phyloP scores from a whole-genome alignment of 176 grass and related monocot species.

The Urochloa ruziziensis region DNA sequence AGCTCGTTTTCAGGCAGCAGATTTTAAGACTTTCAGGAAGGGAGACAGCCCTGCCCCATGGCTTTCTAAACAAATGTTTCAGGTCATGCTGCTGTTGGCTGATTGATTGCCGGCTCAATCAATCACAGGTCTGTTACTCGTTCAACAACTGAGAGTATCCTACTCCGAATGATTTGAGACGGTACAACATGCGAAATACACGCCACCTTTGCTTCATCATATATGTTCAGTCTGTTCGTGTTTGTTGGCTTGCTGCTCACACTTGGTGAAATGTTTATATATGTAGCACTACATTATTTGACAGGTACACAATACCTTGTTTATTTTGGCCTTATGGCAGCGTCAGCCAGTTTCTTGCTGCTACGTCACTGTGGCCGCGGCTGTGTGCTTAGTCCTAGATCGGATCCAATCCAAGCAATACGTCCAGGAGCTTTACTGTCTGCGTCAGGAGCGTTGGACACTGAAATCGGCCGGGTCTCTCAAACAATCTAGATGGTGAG shows the following conservation, averaged over 20 bases:
- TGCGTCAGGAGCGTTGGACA: too few species aligned
- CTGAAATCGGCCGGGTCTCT: too few species aligned
- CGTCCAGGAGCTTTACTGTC: too few species aligned
- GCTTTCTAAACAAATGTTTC: neutral
- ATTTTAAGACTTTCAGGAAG: neutral
- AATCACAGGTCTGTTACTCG: neutral
- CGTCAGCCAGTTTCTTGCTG: too few species aligned
- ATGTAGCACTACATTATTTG: neutral
- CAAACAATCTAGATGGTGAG: neutral
- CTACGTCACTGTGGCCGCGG: too few species aligned
- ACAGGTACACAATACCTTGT: neutral
- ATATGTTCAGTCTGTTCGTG: neutral
- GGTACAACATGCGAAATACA: neutral
- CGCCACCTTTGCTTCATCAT: neutral
- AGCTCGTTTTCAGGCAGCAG: slow-evolving; percentile 10
- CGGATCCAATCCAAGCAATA: too few species aligned
- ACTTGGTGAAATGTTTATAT: neutral
- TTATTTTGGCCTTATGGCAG: neutral
- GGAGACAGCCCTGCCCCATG: neutral
- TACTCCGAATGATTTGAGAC: neutral
- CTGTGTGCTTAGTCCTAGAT: too few species aligned
- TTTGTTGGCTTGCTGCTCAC: too few species aligned
- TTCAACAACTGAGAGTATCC: neutral
- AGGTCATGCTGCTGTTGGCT: neutral
- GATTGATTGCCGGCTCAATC: neutral